Base-by-base conservation (phyloP, 352 stramenopile genomes). In the Phytophthora quininea region DNA sequence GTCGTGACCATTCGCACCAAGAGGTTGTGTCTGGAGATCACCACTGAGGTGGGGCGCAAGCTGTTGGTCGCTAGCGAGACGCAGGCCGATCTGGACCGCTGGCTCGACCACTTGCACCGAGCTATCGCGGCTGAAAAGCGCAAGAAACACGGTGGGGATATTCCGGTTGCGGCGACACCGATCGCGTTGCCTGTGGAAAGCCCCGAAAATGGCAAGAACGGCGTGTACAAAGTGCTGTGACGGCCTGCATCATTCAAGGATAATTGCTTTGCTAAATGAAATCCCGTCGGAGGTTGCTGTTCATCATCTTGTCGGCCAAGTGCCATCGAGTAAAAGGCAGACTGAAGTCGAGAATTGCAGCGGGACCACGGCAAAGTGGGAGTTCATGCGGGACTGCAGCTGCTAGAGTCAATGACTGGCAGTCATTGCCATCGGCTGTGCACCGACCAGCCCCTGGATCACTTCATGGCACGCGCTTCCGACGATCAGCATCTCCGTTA, bases 1-100 rank as follows among this genome's bases (percentile, higher is more conserved):
- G 84, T 95, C 5, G 71, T 88, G 30, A 79, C 86, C 0, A 60
- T 91, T 51, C 81, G 79, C 32, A 82, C 76, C 14, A 91, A 82
- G 71, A 80, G 82, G 63, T 69, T 92, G 49, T 93, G 84, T 67
- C 75, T 94, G 35, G 86, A 95, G 62, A 81, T 95, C 48, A 93
- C 84, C 31, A 82, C 85, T 6, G 74, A 91, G 46, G 84, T 79
- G 27, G 88, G 88, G 0, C 88, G 88, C 19, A 91, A 92, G 53
- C 68, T 95, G 33, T 58, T 91, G 8, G 75, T 93, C 19, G 76
- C 82, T n/a, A 89, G 85, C 27, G 87, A 95, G 48, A 84, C 73
- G 15, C 75, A 89, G 54, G 58, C 64, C n/a, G 84, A 93, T 32
- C 70, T 87, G 40, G 75, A 89, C 32, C 83, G 80, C 1, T 95